Percentiles rank a stretch among this genome's conserved stretches.
phyloP scores from a whole-genome alignment of 257 asterid species.

The Solanum pinnatisectum region DNA sequence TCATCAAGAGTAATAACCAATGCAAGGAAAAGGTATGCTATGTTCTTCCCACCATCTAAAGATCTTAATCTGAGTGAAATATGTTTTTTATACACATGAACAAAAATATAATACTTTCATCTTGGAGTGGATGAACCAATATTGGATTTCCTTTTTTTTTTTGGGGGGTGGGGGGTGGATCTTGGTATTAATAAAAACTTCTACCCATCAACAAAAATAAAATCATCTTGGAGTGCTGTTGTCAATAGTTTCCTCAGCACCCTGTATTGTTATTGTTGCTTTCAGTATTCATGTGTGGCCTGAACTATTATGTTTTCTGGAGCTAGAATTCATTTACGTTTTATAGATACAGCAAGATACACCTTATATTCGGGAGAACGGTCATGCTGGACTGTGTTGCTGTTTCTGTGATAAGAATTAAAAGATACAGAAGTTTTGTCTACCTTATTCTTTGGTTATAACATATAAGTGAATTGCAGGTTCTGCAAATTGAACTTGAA shows the following conservation, averaged over 20 bases:
- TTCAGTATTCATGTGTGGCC: not conserved
- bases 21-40: conserved; percentile 82
- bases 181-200: not conserved
- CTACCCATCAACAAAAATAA: not conserved
- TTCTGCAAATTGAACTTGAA: conserved; percentile 69
- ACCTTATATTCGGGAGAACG: not conserved
- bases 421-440: not conserved
- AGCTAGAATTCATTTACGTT: not conserved
- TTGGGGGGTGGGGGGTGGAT: not conserved
- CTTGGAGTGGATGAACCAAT: not conserved
- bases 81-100: not conserved
- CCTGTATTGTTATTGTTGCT: not conserved
- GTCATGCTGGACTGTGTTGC: not conserved
- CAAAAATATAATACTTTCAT: not conserved
- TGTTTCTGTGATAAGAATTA: not conserved
- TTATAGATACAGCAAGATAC: not conserved
- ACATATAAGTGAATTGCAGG: conserved; percentile 41
- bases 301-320: not conserved
- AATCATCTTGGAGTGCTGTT: not conserved
- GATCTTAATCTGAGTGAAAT: not conserved
- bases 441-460: not conserved
- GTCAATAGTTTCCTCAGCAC: not conserved
- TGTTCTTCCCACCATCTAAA: not conserved
- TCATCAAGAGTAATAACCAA: conserved; percentile 62
- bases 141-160: too few species aligned